Base-by-base conservation (phyloP, 495 filamentous ascomycete species). In the Aspergillus asperescens region DNA sequence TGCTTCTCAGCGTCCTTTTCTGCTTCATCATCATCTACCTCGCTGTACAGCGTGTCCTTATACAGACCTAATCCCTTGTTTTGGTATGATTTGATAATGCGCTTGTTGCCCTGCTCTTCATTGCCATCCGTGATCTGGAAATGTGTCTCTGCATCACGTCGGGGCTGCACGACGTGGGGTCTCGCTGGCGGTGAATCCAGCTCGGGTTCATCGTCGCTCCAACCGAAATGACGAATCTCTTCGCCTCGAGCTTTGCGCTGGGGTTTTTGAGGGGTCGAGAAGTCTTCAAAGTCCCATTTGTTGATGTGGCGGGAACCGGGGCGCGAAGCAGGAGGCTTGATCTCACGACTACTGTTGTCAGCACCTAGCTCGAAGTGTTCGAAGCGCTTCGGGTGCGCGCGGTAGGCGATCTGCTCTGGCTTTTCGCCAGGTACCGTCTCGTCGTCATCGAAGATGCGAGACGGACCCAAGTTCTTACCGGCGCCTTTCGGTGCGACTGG, bases 231-330 rank as follows among this genome's bases (percentile, higher is more conserved):
- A 31, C 83, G 79, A 15, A 82, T 70, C 50, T 83, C 76, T 40
- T 81, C 78, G 23, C 75, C 61, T 20, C 70, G 73, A 15, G 62
- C 20, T 32, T 64, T 75, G 50, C 82, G 77, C 24, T 78, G 74
- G 9, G 75, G 70, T 69, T 94, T 95, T 56, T 84, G 75, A 0
- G 93, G 91, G 4, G 90, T 92, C 16, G 70, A 69, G 60, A 92
- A 92, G 66, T 94, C 89, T 38, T 87, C 85, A 68, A 95, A 95
- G 38, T 82, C 82, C 90, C 90, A 95, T 45, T 86, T 80, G 35
- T 78, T 78, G 23, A 69, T 68, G 62, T 87, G 80, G 69, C 87
- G 89, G 38, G 77, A 76, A 61, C 78, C 79, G 22, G 71, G 68
- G 3, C 69, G 71, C 9, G 65, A 48, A 7, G 69, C 56, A 37